Conservation (phyloP, 352 stramenopile species). For the Globisporangium polare region DNA sequence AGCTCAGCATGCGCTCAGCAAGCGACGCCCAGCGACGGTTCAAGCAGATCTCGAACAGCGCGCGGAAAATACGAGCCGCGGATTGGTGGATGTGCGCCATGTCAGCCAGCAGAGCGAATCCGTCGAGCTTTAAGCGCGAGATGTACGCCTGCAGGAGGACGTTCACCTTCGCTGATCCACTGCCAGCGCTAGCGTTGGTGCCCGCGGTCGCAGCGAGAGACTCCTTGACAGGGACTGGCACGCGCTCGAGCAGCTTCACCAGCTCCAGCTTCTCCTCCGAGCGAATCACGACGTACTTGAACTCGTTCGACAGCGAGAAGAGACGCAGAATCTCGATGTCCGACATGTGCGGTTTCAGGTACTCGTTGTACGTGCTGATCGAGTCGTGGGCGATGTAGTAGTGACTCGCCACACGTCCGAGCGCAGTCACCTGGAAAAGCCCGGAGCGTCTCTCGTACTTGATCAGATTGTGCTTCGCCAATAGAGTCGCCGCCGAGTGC, state of each 20-base stretch:
- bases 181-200: slow-evolving; percentile 37
- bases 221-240: slow-evolving; percentile 99
- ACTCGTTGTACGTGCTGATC: slow-evolving; percentile 98
- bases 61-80: slow-evolving; percentile 96
- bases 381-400: slow-evolving; percentile 99
- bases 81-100: slow-evolving; percentile 99
- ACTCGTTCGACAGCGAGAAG: slow-evolving; percentile 99
- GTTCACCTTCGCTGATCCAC: slow-evolving; percentile 96
- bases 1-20: slow-evolving; percentile 93
- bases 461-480: slow-evolving; percentile 97
- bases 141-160: slow-evolving; percentile 99
- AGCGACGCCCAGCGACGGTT: slow-evolving; percentile 94
- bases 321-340: slow-evolving; percentile 99
- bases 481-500: slow-evolving; percentile 93
- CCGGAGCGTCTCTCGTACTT: slow-evolving; percentile 97
- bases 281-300: slow-evolving; percentile 97
- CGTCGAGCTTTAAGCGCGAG: slow-evolving; percentile 95
- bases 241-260: slow-evolving; percentile 94
- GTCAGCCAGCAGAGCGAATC: slow-evolving; percentile 98
- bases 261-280: slow-evolving; percentile 99
- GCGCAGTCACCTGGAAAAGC: slow-evolving; percentile 94
- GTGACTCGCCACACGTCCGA: slow-evolving; percentile 97
- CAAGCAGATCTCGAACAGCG: slow-evolving; percentile 99
- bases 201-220: slow-evolving; percentile 51
- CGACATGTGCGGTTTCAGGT: slow-evolving; percentile 99